These are phyloP conservation scores for Myxozyma monticola DNA, from an alignment of 805 yeast genomes.

Conservation along the genomic window DNA sequence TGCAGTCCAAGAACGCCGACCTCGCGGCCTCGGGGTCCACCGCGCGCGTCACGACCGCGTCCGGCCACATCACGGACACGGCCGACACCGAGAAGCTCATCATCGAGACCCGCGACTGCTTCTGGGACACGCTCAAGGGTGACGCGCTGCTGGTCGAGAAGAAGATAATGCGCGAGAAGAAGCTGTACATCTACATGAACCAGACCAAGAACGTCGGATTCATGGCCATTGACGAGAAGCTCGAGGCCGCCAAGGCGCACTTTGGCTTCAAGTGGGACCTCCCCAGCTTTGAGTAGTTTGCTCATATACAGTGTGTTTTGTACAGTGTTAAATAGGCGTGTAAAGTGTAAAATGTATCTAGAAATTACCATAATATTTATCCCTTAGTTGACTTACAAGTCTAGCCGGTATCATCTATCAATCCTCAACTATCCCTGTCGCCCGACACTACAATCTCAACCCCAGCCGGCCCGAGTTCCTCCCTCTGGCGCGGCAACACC, in stretches of 20 bases:
- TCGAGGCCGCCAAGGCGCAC: conserved; percentile 26
- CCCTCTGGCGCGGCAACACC: neutral
- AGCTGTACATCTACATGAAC: conserved; percentile 13
- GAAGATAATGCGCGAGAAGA: conserved; percentile 23
- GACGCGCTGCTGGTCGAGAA: conserved; percentile 17
- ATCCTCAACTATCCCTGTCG: no score
- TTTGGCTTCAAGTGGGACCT: conserved; percentile 24
- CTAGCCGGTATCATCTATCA: no score
- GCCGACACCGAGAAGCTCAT: conserved; percentile 26
- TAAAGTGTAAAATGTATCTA: no score
- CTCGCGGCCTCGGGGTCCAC: conserved; percentile 18
- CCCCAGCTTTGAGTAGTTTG: conserved; percentile 13
- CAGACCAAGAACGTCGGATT: conserved; percentile 29
- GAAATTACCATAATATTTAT: no score
- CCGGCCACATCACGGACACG: conserved; percentile 29
- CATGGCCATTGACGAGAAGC: conserved; percentile 27
- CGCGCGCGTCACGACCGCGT: conserved; percentile 27
- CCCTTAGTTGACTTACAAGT: no score
- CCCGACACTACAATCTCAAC: conserved; percentile 2
- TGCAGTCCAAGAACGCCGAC: conserved; percentile 20
- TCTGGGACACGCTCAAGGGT: conserved; percentile 27
- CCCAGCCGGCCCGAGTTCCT: neutral
- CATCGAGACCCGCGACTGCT: conserved; percentile 21
- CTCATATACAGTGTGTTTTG: no score
- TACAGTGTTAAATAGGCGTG: no score